Evolutionary conservation across 345 rosid species (phyloP), one percentile per base, ranked within the genome.

Genomic region (Limnanthes douglasii): DNA sequence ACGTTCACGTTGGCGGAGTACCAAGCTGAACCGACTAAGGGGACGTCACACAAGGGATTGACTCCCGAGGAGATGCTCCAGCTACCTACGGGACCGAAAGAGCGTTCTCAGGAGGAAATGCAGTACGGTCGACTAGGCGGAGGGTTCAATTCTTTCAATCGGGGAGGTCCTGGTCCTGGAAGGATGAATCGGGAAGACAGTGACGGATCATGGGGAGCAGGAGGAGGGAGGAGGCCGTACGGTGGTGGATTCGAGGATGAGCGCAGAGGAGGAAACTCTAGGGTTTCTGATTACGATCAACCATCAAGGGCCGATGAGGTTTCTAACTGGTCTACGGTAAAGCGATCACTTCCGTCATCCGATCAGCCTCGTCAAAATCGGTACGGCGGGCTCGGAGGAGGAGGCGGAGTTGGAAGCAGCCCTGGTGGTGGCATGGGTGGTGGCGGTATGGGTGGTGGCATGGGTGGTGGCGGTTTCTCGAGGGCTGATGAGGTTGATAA

Each of bases 61-160:
- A 85, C 94, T 4, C 76, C 65, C 8, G 80, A 75, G 3, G 94
- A 85, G 71, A 75, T 75, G 80, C 42, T 63, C 43, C 70, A 66
- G 43, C 88, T 92, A 13, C 99, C 96, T 4, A 85, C 93, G 9
- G 83, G 93, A n/a, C 99, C 99, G 15, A 81, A 69, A 40, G 85
- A 90, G 41, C 86, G 96, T 11, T 70, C 94, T 26, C 64, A 74
- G 1, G 96, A 90, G 18, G 98, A 80, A 68, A 69, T 77, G 92
- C 85, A 75, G 68, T 13, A 62, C 17, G 85, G 93, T 7, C 61
- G 86, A 29, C 70, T 70, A 2, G 90, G 95, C 2, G 93, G 94
- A 3, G 96, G 99, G 1, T 85, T 92, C 54, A 49, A 79, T 22
- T 59, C 60, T 31, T 85, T 72, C 7, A 77, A 75, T 3, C 56